Conservation (phyloP, 108 stramenopile species). For the Cafeteria roenbergensis region DNA sequence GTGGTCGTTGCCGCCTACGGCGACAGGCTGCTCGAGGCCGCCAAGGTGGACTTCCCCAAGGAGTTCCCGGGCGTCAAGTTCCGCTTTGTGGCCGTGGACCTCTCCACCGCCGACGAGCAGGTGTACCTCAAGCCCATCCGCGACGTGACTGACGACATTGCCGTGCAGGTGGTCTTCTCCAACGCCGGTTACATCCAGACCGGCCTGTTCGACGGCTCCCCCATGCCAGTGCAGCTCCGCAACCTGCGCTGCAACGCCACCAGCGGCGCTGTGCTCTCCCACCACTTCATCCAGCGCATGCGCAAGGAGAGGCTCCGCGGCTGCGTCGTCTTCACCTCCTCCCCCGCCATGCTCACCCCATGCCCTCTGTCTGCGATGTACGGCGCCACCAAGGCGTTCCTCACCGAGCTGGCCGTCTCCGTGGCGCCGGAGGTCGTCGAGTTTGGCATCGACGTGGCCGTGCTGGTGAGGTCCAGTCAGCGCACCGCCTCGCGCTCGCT, state of each 20-base stretch:
- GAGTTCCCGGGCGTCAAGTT: slow-evolving; percentile 67
- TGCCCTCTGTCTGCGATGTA: slow-evolving; percentile 94
- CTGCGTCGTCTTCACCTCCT: slow-evolving; percentile 87
- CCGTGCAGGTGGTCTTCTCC: slow-evolving; percentile 44
- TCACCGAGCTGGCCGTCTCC: slow-evolving; percentile 69
- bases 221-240: slow-evolving; percentile 33
- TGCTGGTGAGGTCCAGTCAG: no score
- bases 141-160: slow-evolving; percentile 68
- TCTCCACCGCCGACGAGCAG: slow-evolving; percentile 56
- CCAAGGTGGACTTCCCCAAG: slow-evolving; percentile 35
- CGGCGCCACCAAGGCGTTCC: slow-evolving; percentile 95
- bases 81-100: slow-evolving; percentile 64
- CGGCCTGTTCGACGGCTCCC: slow-evolving; percentile 86
- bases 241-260: slow-evolving; percentile 44
- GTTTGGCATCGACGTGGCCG: slow-evolving; percentile 87
- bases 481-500: no score
- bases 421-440: slow-evolving; percentile 68
- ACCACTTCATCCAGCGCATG: slow-evolving; percentile 70
- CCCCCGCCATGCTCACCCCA: slow-evolving; percentile 89
- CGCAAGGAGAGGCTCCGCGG: slow-evolving; percentile 55
- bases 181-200: slow-evolving; percentile 92
- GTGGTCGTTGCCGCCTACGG: slow-evolving; percentile 87
- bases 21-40: slow-evolving; percentile 68
- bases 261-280: slow-evolving; percentile 72
- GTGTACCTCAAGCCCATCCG: slow-evolving; percentile 69